Evolutionary conservation across 768 basidiomycete species (phyloP), one percentile per base, ranked within the genome.

Genomic region (Boletus reticulatus): DNA sequence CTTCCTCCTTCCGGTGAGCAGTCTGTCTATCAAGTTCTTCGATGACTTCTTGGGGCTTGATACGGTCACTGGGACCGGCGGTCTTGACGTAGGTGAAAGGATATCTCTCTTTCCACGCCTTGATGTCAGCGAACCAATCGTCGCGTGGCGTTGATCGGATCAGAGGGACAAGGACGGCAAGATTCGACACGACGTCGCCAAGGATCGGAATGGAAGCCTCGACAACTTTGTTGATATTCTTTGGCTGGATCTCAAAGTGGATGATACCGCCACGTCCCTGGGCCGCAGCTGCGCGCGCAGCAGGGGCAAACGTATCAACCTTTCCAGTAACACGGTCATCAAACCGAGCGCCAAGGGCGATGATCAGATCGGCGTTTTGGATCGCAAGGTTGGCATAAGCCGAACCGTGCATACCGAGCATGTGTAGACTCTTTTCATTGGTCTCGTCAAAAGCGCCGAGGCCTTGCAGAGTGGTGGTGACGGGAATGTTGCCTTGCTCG

Each of bases 171-270:
- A 99, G 82, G 14, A 84, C 76, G 9, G 82, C 84, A 63, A 99
- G 73, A 69, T 91, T 94, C 50, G 87, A 77, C 29, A 89, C 82
- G 53, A 98, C 96, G 68, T 99, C 97, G 36, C 97, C 97, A 31
- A 97, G 80, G 67, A 99, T 80, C 47, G 97, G 93, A 55, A 98
- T 90, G 45, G 89, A 86, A 20, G 97, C 96, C 50, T 99, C 86
- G 50, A 98, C 84, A 57, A 99, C 94, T 75, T 99, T 99, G 83
- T 99, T 99, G 73, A 99, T 82, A 74, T 99, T 99, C 81, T 99
- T 98, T 44, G 97, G 93, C 77, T 86, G 85, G 62, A 98, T 95
- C 78, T 99, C 97, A 67, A 99, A 98, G 77, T 99, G 97, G 68
- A 99, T 97, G 76, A 99, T 95, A 34, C 97, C 97, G 12, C 97